A percentile compares a stretch with the other conserved stretches of the same genome.
Conservation (phyloP, 768 basidiomycete genomes). For the Lactarius hengduanensis region DNA sequence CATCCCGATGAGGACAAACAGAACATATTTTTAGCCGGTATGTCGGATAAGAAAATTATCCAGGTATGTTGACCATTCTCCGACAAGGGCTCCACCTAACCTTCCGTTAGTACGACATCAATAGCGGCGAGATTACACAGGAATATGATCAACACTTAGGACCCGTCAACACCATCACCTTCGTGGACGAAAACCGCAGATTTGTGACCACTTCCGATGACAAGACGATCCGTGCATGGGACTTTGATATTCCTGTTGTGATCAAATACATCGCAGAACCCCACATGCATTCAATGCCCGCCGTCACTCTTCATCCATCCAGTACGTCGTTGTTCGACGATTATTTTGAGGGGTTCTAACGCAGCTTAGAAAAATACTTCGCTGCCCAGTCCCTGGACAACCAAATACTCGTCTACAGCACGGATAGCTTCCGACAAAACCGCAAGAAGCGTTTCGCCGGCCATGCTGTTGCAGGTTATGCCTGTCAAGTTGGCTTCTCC, state of each 20-base stretch:
- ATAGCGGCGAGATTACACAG: slow-evolving; percentile 92
- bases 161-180: slow-evolving; percentile 97
- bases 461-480: slow-evolving; percentile 95
- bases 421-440: slow-evolving; percentile 98
- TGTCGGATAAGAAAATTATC: slow-evolving; percentile 99
- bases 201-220: slow-evolving; percentile 99
- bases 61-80: slow-evolving; percentile 55
- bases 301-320: slow-evolving; percentile 92
- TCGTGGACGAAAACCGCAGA: slow-evolving; percentile 95
- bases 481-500: slow-evolving; percentile 95
- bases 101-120: slow-evolving; percentile 80
- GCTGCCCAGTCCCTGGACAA: slow-evolving; percentile 98
- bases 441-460: slow-evolving; percentile 98
- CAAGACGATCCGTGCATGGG: slow-evolving; percentile 99
- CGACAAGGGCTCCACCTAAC: slow-evolving; percentile 17
- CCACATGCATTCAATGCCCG: slow-evolving; percentile 99
- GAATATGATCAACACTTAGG: slow-evolving; percentile 99
- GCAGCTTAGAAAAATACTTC: slow-evolving; percentile 81
- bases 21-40: slow-evolving; percentile 93
- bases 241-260: slow-evolving; percentile 98
- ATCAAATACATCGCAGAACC: slow-evolving; percentile 99
- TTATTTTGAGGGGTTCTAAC: slow-evolving; percentile 30
- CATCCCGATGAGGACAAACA: slow-evolving; percentile 97
- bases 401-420: slow-evolving; percentile 95
- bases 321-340: slow-evolving; percentile 55